These are phyloP conservation scores for Microcyclosporella mali DNA, from an alignment of 2,329 filamentous ascomycete species.

Conservation along the genomic window DNA sequence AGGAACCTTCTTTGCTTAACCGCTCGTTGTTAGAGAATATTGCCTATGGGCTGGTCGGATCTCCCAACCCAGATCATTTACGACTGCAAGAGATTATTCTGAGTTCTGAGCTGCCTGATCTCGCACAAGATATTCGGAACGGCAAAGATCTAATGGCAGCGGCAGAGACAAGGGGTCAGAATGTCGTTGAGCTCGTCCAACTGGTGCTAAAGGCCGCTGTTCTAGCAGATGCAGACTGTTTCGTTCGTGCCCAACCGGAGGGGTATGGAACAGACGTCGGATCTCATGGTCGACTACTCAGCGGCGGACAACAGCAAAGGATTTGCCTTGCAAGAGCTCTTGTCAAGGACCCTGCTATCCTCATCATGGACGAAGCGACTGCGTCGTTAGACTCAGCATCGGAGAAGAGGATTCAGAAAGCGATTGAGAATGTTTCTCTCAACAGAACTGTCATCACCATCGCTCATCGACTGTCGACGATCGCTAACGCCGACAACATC, in stretches of 20 bases:
- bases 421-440: conserved; percentile 10
- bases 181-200: conserved; percentile 32
- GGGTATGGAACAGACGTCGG: conserved; percentile 37
- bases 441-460: conserved; percentile 38
- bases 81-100: too few relatives aligned
- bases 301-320: too few relatives aligned
- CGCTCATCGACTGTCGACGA: conserved; percentile 39
- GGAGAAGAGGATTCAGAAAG: conserved; percentile 23
- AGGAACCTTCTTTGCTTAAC: conserved; percentile 42
- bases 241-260: too few relatives aligned
- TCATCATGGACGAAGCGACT: conserved; percentile 29
- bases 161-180: too few relatives aligned
- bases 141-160: too few relatives aligned
- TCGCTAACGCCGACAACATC: conserved; percentile 38
- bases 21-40: conserved; percentile 43
- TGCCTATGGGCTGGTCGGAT: conserved; percentile 31
- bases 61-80: too few relatives aligned
- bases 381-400: conserved; percentile 23
- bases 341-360: conserved; percentile 23
- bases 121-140: too few relatives aligned
- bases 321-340: conserved; percentile 27
- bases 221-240: too few relatives aligned
- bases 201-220: too few relatives aligned
- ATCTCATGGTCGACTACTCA: conserved; percentile 40
- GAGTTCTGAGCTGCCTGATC: too few relatives aligned